These are phyloP conservation scores for Komagataea norvegica DNA, from an alignment of 1,139 yeast species.

Conservation along the genomic window DNA sequence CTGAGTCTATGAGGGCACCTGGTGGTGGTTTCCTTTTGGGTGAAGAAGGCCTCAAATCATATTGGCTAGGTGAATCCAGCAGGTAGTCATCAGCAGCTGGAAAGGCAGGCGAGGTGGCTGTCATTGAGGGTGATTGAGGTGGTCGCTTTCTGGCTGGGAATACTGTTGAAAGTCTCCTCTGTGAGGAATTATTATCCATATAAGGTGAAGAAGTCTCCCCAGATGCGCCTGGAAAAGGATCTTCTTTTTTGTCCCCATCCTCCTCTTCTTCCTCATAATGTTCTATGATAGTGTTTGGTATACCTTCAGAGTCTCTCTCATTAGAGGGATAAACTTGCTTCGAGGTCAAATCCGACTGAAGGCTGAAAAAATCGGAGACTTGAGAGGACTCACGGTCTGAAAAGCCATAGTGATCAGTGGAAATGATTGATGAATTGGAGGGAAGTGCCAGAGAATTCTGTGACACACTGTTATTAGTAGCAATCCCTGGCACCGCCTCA, in stretches of 20 bases:
- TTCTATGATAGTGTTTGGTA: slow-evolving; percentile 5
- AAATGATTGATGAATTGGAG: no score
- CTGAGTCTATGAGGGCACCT: slow-evolving; percentile 9
- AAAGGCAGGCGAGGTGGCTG: neutral
- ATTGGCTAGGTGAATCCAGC: slow-evolving; percentile 1
- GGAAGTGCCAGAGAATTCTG: no score
- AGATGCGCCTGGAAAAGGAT: neutral
- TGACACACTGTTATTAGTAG: no score
- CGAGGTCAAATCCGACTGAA: no score
- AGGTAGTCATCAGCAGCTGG: neutral
- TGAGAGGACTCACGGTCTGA: no score
- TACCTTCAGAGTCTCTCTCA: no score
- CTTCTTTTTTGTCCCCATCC: neutral
- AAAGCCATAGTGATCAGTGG: no score
- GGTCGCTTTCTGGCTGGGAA: slow-evolving; percentile 13
- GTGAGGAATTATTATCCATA: neutral
- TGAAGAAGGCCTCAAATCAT: slow-evolving; percentile 13
- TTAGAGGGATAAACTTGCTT: no score
- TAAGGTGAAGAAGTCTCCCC: neutral
- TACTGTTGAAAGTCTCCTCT: neutral
- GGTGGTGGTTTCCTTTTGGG: slow-evolving; percentile 26
- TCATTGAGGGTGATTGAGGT: slow-evolving; percentile 9
- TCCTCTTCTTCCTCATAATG: neutral
- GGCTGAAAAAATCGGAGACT: no score
- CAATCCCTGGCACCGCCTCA: no score